These are phyloP conservation scores for Eustoma russellianum DNA, from an alignment of 257 asterid species.

Conservation along the genomic window DNA sequence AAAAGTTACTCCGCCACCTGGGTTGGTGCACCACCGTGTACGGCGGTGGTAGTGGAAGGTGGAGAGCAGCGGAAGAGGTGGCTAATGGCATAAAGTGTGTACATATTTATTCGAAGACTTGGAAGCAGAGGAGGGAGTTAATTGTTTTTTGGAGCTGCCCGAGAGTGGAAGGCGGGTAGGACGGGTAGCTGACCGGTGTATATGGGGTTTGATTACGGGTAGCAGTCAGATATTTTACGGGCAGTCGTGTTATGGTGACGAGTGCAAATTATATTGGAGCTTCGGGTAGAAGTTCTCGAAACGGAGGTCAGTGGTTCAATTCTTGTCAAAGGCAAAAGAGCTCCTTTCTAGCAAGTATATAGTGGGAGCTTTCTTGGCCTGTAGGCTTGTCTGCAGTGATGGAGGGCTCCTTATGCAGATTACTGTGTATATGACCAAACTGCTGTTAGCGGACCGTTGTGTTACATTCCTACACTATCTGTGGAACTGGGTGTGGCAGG, in stretches of 20 bases:
- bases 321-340: too few species aligned
- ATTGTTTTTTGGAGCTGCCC: slow-evolving; percentile 52
- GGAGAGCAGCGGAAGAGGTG: slow-evolving; percentile 14
- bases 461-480: too few species aligned
- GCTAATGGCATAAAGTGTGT: slow-evolving; percentile 8
- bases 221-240: slow-evolving; percentile 58
- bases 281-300: too few species aligned
- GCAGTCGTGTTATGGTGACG: slow-evolving; percentile 28
- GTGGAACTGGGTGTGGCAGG: too few species aligned
- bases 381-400: too few species aligned
- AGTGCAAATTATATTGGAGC: too few species aligned
- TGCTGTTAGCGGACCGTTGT: too few species aligned
- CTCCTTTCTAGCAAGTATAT: too few species aligned
- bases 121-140: slow-evolving; percentile 3
- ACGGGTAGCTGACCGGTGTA: slow-evolving; percentile 26
- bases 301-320: too few species aligned
- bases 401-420: too few species aligned
- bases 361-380: too few species aligned
- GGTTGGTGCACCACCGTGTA: slow-evolving; percentile 20
- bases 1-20: not conserved
- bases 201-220: slow-evolving; percentile 37
- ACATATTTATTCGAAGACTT: slow-evolving; percentile 20
- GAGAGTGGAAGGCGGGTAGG: slow-evolving; percentile 28
- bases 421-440: too few species aligned
- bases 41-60: slow-evolving; percentile 23